Evolutionary conservation across 139 green algal species (phyloP).

Genomic region (Limnomonas spitsbergensis): DNA sequence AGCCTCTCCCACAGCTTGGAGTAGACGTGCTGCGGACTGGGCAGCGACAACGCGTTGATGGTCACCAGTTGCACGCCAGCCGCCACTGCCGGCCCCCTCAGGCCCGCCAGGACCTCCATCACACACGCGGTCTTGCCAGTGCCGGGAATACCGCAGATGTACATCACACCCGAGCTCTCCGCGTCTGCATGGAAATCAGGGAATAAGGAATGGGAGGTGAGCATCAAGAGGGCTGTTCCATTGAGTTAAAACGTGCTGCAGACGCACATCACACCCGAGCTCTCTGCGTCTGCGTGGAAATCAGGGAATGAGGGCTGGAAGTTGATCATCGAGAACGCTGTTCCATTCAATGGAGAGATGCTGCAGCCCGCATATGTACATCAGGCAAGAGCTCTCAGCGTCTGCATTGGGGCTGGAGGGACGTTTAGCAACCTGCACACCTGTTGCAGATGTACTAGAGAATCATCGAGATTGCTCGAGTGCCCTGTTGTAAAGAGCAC

Average conservation of each 20-base stretch:
- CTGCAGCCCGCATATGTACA: too few species aligned
- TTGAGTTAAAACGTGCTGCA: too few species aligned
- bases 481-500: too few species aligned
- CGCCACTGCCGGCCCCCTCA: slow-evolving; percentile 21
- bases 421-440: too few species aligned
- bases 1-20: slow-evolving; percentile 78
- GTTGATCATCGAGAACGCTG: too few species aligned
- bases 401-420: too few species aligned
- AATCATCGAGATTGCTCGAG: too few species aligned
- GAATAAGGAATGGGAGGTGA: neutral
- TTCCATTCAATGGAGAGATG: too few species aligned
- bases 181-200: neutral
- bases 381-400: too few species aligned
- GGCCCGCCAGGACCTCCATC: slow-evolving; percentile 56
- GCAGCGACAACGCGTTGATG: slow-evolving; percentile 88
- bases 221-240: too few species aligned
- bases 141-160: slow-evolving; percentile 93
- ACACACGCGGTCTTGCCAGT: slow-evolving; percentile 96
- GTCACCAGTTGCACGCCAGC: slow-evolving; percentile 78
- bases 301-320: too few species aligned
- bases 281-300: neutral
- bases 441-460: too few species aligned
- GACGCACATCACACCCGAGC: slow-evolving; percentile 85
- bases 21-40: slow-evolving; percentile 86
- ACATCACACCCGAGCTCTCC: slow-evolving; percentile 72